These are phyloP conservation scores for Cyberlindnera nakhonratchasimensis DNA, from an alignment of 805 yeast species.

Conservation along the genomic window DNA sequence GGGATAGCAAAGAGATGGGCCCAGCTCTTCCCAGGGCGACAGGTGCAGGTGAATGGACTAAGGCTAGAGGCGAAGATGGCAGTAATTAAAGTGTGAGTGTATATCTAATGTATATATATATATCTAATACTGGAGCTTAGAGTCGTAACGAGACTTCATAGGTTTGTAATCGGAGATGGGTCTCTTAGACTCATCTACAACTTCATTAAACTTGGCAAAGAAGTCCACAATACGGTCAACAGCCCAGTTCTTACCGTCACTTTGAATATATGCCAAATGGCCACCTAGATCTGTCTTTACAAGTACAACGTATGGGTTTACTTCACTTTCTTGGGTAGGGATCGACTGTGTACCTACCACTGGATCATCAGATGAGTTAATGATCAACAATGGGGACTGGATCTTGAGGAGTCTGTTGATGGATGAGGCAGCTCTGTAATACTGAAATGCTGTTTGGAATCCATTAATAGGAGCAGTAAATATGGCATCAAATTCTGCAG, in stretches of 20 bases:
- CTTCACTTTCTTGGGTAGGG: constrained; percentile 46
- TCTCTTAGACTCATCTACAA: constrained; percentile 26
- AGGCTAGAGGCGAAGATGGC: constrained; percentile 77
- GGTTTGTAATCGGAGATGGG: constrained; percentile 20
- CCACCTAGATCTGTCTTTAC: constrained; percentile 67
- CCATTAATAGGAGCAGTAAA: constrained; percentile 65
- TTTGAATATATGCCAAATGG: constrained; percentile 53
- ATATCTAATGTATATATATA: constrained; percentile 2
- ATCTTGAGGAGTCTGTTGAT: constrained; percentile 51
- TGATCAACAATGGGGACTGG: constrained; percentile 57
- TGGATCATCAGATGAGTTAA: constrained; percentile 68
- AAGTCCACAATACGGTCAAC: constrained; percentile 39
- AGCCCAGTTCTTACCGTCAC: constrained; percentile 47
- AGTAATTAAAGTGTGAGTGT: not conserved
- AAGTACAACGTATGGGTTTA: constrained; percentile 57
- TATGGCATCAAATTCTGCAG: constrained; percentile 56
- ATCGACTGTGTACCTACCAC: constrained; percentile 49
- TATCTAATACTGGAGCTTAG: constrained; percentile 16
- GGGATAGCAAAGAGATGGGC: constrained; percentile 6
- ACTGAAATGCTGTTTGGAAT: constrained; percentile 55
- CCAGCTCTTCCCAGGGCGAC: constrained; percentile 53
- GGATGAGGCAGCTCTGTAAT: constrained; percentile 66
- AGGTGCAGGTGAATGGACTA: constrained; percentile 75
- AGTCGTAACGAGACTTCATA: constrained; percentile 16
- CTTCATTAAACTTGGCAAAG: constrained; percentile 37